These are phyloP conservation scores for Tolypocladium inflatum DNA, from an alignment of 2,329 filamentous ascomycete genomes.

Conservation along the genomic window DNA sequence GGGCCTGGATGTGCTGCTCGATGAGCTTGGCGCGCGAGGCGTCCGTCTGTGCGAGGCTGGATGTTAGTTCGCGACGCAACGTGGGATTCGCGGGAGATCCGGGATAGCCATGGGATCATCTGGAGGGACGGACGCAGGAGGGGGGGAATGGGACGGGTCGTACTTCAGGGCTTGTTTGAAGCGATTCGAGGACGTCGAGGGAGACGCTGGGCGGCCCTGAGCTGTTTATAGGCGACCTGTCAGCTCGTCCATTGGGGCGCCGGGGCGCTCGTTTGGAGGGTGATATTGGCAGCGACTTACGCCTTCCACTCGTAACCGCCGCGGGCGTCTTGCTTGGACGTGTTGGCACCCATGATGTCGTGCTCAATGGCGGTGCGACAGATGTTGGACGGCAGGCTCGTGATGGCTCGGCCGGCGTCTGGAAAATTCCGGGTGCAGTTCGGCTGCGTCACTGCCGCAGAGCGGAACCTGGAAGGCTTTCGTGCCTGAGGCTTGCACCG, in stretches of 20 bases:
- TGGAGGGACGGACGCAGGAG: too few species aligned
- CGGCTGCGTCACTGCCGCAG: constrained; percentile 20
- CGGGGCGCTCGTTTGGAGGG: not conserved
- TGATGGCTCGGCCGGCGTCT: constrained; percentile 14
- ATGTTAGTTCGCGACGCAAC: constrained; percentile 4
- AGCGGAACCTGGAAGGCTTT: constrained; percentile 1
- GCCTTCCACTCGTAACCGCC: constrained; percentile 41
- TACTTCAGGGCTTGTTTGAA: constrained; percentile 84
- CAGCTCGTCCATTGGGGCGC: not conserved
- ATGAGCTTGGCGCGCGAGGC: constrained; percentile 71
- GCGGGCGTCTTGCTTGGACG: constrained; percentile 38
- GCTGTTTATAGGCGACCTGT: constrained; percentile 15
- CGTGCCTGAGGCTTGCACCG: constrained; percentile 12
- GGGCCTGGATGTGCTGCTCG: constrained; percentile 81
- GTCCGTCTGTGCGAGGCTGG: constrained; percentile 60
- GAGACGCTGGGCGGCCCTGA: constrained; percentile 52
- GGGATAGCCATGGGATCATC: not conserved
- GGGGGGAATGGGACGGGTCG: constrained; percentile 9
- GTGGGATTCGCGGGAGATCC: not conserved
- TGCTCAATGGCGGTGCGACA: constrained; percentile 23
- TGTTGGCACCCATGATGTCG: constrained; percentile 45
- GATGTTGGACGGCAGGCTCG: constrained; percentile 17
- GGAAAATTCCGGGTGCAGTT: constrained; percentile 24
- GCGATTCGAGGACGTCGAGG: constrained; percentile 68
- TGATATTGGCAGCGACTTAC: constrained; percentile 27